phyloP scores from a whole-genome alignment of 2,329 filamentous ascomycete species.

The Stemphylium beticola region DNA sequence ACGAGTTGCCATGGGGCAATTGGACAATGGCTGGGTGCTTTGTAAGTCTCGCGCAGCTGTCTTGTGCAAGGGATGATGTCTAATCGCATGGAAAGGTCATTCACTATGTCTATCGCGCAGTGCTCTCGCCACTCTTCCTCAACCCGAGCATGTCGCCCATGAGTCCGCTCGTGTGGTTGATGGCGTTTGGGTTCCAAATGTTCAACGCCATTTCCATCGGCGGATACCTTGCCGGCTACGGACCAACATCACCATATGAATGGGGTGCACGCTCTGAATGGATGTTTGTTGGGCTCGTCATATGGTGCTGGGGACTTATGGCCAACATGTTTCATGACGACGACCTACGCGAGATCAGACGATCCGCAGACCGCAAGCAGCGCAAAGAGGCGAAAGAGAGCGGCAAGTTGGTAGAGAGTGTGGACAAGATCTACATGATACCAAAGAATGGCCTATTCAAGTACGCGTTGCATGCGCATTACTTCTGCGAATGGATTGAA shows the following conservation, averaged over 20 bases:
- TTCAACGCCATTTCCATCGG: constrained; percentile 79
- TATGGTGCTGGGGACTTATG: constrained; percentile 78
- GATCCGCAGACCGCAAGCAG: constrained; percentile 68
- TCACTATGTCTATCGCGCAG: constrained; percentile 89
- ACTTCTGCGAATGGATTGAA: constrained; percentile 95
- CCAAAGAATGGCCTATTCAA: constrained; percentile 83
- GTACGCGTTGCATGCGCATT: constrained; percentile 88
- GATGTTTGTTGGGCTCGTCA: constrained; percentile 68
- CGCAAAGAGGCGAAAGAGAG: constrained; percentile 56
- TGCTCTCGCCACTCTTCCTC: constrained; percentile 77
- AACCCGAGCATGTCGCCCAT: constrained; percentile 94
- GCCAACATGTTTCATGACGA: constrained; percentile 91
- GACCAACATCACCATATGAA: constrained; percentile 65
- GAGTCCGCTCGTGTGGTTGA: constrained; percentile 69
- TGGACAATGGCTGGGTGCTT: constrained; percentile 75
- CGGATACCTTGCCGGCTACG: constrained; percentile 82
- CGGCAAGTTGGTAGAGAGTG: constrained; percentile 56
- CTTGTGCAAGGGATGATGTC: neutral
- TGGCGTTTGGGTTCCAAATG: constrained; percentile 76
- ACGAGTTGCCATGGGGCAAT: constrained; percentile 75
- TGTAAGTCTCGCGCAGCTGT: constrained; percentile 44
- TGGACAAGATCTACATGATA: constrained; percentile 85
- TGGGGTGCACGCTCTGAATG: constrained; percentile 55
- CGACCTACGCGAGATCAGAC: constrained; percentile 83
- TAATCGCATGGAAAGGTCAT: constrained; percentile 59